Conservation (phyloP, 805 yeast species). For the Wickerhamiella cacticola region DNA sequence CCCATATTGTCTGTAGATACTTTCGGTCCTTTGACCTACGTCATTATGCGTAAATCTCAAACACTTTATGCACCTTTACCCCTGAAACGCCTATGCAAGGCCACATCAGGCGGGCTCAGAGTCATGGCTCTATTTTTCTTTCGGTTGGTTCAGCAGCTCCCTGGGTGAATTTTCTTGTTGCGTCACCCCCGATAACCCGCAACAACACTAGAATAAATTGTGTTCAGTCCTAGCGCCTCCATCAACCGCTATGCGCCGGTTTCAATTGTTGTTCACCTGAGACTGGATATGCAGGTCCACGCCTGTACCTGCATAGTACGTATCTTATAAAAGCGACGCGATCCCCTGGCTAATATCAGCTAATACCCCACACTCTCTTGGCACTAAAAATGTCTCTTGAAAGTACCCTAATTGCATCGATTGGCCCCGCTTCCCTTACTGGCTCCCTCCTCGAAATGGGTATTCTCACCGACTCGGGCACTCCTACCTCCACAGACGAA, state of each 20-base stretch:
- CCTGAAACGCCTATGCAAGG: slow-evolving; percentile 2
- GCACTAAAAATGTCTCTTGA: background rate
- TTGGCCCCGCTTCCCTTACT: background rate
- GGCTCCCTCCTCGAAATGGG: background rate
- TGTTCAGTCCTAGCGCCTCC: too few species aligned
- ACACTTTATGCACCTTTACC: background rate
- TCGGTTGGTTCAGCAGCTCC: too few species aligned
- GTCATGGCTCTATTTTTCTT: too few species aligned
- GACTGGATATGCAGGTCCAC: background rate
- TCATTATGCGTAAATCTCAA: slow-evolving; percentile 3
- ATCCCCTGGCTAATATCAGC: background rate
- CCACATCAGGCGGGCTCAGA: background rate
- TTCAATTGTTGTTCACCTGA: too few species aligned
- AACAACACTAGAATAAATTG: too few species aligned
- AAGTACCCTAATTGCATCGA: background rate
- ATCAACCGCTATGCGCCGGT: background rate
- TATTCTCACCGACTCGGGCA: background rate
- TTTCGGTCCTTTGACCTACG: background rate
- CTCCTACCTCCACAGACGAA: background rate
- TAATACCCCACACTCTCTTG: background rate
- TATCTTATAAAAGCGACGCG: background rate
- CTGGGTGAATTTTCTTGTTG: too few species aligned
- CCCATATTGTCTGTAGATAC: background rate
- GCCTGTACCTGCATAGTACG: background rate
- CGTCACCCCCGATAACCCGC: too few species aligned